Evolutionary conservation across 2,329 filamentous ascomycete species (phyloP).

Genomic region (Fusarium oxysporum): DNA sequence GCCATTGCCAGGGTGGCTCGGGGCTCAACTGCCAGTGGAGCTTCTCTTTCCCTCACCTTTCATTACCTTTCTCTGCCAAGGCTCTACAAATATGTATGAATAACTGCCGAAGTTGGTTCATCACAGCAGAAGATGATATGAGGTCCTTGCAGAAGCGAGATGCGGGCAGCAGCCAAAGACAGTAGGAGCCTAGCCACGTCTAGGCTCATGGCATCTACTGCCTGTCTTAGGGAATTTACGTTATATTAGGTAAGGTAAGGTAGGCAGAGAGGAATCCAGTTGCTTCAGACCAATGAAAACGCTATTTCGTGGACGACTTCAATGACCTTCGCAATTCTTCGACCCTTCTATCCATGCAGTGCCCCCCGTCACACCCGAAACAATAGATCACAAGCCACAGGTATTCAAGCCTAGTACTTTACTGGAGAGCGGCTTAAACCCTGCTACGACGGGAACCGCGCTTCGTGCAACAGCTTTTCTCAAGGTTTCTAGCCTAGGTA

Average conservation of each 20-base stretch:
- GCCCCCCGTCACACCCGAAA: conserved; percentile 37
- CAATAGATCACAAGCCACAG: conserved; percentile 39
- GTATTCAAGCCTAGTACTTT: neutral
- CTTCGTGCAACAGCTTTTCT: conserved; percentile 27
- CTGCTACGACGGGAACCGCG: conserved; percentile 27
- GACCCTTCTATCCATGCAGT: conserved; percentile 15
- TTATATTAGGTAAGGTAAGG: neutral
- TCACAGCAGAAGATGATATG: neutral
- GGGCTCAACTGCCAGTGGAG: neutral
- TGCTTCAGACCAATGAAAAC: neutral
- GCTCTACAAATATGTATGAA: neutral
- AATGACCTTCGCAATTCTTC: neutral
- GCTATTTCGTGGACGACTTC: conserved; percentile 7
- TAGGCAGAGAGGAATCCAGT: neutral
- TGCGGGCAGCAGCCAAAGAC: neutral
- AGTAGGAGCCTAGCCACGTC: conserved; percentile 12
- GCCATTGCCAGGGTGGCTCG: neutral
- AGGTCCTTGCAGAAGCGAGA: neutral
- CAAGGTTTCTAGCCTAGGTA: conserved; percentile 7
- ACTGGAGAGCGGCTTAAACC: conserved; percentile 29
- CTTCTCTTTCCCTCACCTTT: neutral
- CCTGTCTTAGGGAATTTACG: neutral
- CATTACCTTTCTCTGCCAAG: neutral
- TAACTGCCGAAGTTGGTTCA: neutral
- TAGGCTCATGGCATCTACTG: neutral